Evolutionary conservation across 768 basidiomycete species (phyloP).

Genomic region (Hirschioporus abietinus): DNA sequence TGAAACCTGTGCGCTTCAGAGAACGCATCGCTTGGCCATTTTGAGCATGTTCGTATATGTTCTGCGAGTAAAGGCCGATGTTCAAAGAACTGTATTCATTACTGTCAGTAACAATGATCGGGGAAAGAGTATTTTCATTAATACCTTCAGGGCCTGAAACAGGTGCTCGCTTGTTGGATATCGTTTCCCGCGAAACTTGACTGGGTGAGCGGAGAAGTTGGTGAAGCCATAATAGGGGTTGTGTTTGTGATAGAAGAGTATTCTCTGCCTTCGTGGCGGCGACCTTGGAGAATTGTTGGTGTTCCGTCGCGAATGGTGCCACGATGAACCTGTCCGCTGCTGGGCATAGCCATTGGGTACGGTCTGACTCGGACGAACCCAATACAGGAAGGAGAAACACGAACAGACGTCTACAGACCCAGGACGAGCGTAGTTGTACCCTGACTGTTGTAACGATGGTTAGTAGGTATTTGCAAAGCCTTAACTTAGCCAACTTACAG

Average conservation of each 20-base stretch:
- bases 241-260: constrained; percentile 62
- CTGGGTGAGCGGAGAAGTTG: constrained; percentile 65
- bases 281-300: not conserved
- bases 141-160: constrained; percentile 71
- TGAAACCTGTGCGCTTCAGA: constrained; percentile 65
- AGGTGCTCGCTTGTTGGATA: constrained; percentile 78
- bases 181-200: constrained; percentile 53
- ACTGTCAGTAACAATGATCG: constrained; percentile 1
- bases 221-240: constrained; percentile 67
- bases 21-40: constrained; percentile 57
- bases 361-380: not conserved
- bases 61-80: constrained; percentile 60
- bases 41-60: constrained; percentile 59
- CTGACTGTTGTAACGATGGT: not conserved
- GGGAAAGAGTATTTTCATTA: constrained; percentile 6
- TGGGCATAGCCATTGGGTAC: not conserved
- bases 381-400: not conserved
- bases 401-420: not conserved
- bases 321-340: not conserved
- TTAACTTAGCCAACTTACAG: not conserved
- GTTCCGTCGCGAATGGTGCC: not conserved
- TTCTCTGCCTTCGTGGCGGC: constrained; percentile 28
- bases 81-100: constrained; percentile 45
- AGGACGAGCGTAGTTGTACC: not conserved
- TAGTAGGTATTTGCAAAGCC: not conserved